Evolutionary conservation across 2,329 filamentous ascomycete genomes (phyloP), one percentile per base, ranked within the genome.

Genomic region (Pseudogymnoascus sp.): DNA sequence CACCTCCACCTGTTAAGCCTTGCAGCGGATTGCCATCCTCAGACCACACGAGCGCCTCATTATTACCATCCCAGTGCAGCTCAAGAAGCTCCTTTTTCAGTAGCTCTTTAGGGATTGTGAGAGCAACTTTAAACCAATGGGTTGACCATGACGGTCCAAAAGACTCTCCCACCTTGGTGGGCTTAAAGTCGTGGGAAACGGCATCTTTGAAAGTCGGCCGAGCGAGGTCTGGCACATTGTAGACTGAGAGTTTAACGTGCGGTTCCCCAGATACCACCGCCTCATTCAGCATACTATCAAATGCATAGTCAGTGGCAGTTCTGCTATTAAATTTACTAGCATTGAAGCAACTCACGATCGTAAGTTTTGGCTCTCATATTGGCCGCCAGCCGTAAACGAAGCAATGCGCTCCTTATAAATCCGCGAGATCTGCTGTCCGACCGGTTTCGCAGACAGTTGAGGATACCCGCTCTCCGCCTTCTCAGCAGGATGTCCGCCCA

Each of bases 121-220:
- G 76, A 60, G 86, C 77, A 60, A 96, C 82, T 67, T 85, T 89
- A 81, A 99, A 95, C 94, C 94, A 99, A 73, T 97, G 94, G 7
- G 94, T 99, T 1, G 91, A 88, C 94, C 94, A 99, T 34, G 91
- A 94, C 1, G 94, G 94, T 0, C 94, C 94, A 67, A 97, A 97
- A 5, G 79, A 83, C 61, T 87, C 80, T 61, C 92, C 92, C 59
- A 91, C 84, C 15, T 82, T 77, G 7, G 92, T 88, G 56, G 85
- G 80, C 58, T 80, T 82, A 76, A 92, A 99, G 5, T 85, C 76
- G 66, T 95, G 85, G 55, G 76, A 77, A n/a, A 79, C 76, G 5
- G 92, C 92, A 60, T 96, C 90, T 64, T 92, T 76, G 75, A 99
- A 99, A 3, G 86, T 85, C 2, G 94, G 94, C 13, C 94, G 84